Evolutionary conservation across 1,284 basidiomycete genomes (phyloP).

Genomic region (Trichosporon sp.): DNA sequence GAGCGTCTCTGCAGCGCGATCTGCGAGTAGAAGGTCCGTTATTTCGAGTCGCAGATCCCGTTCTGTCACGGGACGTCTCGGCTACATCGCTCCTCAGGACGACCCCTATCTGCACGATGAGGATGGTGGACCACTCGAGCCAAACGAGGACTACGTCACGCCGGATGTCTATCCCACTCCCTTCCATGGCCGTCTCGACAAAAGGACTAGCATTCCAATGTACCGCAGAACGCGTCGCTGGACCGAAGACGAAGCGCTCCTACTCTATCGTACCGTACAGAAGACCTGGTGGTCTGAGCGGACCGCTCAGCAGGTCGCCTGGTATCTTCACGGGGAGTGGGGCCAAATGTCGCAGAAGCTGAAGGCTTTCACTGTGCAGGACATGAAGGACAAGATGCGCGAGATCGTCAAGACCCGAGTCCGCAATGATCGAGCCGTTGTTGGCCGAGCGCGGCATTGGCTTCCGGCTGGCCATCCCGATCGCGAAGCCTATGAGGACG

Average conservation of each 20-base stretch:
- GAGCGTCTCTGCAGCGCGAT: neutral
- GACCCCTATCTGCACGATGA: constrained; percentile 30
- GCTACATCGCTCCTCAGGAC: neutral
- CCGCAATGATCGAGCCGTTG: constrained; percentile 21
- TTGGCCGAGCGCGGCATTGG: constrained; percentile 29
- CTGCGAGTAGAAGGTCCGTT: neutral
- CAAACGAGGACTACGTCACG: constrained; percentile 18
- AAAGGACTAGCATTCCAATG: constrained; percentile 9
- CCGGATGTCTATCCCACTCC: constrained; percentile 11
- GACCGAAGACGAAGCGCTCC: constrained; percentile 26
- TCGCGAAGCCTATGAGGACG: constrained; percentile 7
- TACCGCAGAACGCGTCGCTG: constrained; percentile 15
- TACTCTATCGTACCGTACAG: constrained; percentile 38
- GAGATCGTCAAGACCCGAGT: constrained; percentile 21
- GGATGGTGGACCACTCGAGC: constrained; percentile 19
- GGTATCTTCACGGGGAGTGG: constrained; percentile 32
- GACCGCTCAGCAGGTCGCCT: constrained; percentile 29
- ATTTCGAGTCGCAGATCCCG: neutral
- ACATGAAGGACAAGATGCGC: constrained; percentile 44
- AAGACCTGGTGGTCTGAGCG: constrained; percentile 27
- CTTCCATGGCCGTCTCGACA: constrained; percentile 22
- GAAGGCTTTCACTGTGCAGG: constrained; percentile 29
- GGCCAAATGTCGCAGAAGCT: constrained; percentile 18
- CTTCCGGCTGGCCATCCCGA: constrained; percentile 13
- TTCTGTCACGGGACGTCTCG: neutral